Evolutionary conservation across 2,329 filamentous ascomycete genomes (phyloP).

Genomic region (Emergomyces pasteurianus): DNA sequence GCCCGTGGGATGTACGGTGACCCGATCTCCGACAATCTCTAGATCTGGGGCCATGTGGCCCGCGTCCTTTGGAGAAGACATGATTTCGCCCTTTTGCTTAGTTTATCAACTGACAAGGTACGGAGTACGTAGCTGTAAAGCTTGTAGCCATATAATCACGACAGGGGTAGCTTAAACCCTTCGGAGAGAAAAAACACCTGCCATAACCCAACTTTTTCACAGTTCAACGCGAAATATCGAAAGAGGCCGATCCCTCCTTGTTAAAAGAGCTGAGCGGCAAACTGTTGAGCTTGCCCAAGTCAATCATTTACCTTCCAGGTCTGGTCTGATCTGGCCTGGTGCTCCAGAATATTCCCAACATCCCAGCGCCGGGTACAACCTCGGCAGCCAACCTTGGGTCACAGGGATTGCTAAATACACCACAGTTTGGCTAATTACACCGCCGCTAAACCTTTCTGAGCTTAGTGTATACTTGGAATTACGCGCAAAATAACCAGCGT

Average conservation of each 20-base stretch:
- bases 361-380: not conserved
- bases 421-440: no score
- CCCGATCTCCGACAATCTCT: constrained; percentile 61
- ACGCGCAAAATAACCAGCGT: no score
- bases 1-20: constrained; percentile 63
- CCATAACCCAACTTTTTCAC: not conserved
- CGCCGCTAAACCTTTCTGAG: no score
- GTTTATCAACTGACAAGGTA: not conserved
- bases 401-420: not conserved
- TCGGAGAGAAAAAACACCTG: not conserved
- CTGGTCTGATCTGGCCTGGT: not conserved
- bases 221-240: not conserved
- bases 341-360: not conserved
- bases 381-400: not conserved
- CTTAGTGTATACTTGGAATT: no score
- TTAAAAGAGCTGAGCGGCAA: not conserved
- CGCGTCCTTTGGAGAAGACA: constrained; percentile 23
- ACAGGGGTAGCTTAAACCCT: not conserved
- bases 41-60: constrained; percentile 52
- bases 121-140: no score
- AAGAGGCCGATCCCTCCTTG: not conserved
- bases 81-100: not conserved
- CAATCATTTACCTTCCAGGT: not conserved
- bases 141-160: no score
- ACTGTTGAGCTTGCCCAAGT: not conserved